Conservation (phyloP, 164 flowering plant genomes). For the Akebia trifoliata region DNA sequence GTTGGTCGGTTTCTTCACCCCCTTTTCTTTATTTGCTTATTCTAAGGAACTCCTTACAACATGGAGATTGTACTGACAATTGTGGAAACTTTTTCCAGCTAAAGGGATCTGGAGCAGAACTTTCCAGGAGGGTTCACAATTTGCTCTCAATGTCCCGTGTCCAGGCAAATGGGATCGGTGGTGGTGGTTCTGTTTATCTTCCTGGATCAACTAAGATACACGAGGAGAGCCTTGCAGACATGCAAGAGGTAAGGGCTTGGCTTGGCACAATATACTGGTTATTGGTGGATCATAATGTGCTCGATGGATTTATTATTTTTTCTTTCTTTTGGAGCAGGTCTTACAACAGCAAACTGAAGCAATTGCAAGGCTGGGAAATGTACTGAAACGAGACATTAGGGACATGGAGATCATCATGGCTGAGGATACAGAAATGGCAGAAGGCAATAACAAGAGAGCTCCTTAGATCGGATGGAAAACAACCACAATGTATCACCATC, state of each 20-base stretch:
- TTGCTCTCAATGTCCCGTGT: conserved; percentile 67
- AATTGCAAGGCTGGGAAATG: conserved; percentile 82
- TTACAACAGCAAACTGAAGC: conserved; percentile 95
- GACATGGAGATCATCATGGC: conserved; percentile 90
- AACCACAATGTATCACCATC: too few species aligned
- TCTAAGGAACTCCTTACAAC: neutral
- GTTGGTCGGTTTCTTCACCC: conserved; percentile 37
- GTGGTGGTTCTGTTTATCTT: conserved; percentile 58
- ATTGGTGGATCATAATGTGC: neutral
- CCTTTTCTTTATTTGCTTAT: neutral
- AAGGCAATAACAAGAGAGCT: conserved; percentile 15
- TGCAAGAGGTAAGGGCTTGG: conserved; percentile 76
- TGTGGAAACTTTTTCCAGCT: conserved; percentile 36
- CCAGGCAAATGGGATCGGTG: conserved; percentile 60
- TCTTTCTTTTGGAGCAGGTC: conserved; percentile 41
- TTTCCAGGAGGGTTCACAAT: conserved; percentile 87
- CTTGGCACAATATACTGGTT: neutral
- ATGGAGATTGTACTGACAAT: conserved; percentile 14
- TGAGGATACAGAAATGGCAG: conserved; percentile 62
- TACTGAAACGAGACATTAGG: conserved; percentile 78
- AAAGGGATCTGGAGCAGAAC: conserved; percentile 95
- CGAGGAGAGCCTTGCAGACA: conserved; percentile 80
- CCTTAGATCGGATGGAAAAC: neutral
- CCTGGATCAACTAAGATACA: conserved; percentile 89
- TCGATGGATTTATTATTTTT: neutral